Evolutionary conservation across 352 stramenopile species (phyloP), one percentile per base, ranked within the genome.

Genomic region (Globisporangium mamillatum): DNA sequence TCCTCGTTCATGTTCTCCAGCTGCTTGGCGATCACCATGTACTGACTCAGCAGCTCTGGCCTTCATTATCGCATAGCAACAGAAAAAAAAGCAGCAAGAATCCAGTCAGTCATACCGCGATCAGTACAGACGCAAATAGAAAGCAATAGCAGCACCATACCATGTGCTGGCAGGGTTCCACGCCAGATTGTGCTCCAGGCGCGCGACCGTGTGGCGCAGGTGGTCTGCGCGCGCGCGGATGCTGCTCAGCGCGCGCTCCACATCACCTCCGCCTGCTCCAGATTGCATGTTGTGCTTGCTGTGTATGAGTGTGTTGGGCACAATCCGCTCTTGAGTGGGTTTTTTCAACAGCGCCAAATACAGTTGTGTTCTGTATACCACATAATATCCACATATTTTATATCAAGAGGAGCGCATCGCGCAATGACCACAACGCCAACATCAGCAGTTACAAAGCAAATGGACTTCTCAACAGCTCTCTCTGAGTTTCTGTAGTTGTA

Each of bases 1-100:
- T 95, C 87, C 27, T 95, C 85, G 70, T 93, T 92, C 80, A 95
- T 95, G 73, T 95, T 95, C 75, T 95, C 87, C 25, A 94, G 72
- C 67, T 94, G 87, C 72, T 94, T 94, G 58, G 87, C 82, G 63
- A 94, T 92, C 46, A 94, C 87, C 81, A 92, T 90, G 71, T 90
- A 94, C 75, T 94, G 86, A 61, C 87, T 91, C 55, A 94, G 70
- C 44, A 93, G 77, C 68, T 94, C 85, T 1, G 87, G 87, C 85
- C 85, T 93, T 62, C 24, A 60, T 50, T 46, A 8, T 36, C 22
- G 4, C 18, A 54, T 16, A 41, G 25, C 53, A 59, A 10, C 29
- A 25, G 12, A 36, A 9, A 63, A 24, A 24, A 66, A 55, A 12
- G 25, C 34, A 41, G 48, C 57, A 36, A 60, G 4, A 32, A 24